phyloP scores from a whole-genome alignment of 2,329 filamentous ascomycete genomes.

The Aspergillus ustus region DNA sequence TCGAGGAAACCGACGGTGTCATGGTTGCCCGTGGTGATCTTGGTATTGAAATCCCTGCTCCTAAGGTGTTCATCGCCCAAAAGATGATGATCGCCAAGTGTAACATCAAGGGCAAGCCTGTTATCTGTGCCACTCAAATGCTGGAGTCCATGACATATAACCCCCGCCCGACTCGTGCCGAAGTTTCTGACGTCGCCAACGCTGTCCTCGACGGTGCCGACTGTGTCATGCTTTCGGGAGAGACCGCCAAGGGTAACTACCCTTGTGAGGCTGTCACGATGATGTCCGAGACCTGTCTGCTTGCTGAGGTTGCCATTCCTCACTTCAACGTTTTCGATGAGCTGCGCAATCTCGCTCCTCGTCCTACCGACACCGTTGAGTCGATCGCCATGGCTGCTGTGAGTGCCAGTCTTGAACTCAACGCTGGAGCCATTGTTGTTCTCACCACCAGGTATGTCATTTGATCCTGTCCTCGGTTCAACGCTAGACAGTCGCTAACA shows the following conservation, averaged over 20 bases:
- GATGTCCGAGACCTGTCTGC: slow-evolving; percentile 98
- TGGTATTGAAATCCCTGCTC: slow-evolving; percentile 97
- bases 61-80: slow-evolving; percentile 98
- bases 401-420: slow-evolving; percentile 91
- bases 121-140: slow-evolving; percentile 99
- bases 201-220: slow-evolving; percentile 96
- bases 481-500: slow-evolving; percentile 27
- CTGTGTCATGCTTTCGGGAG: slow-evolving; percentile 99
- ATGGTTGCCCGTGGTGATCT: slow-evolving; percentile 99
- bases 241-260: slow-evolving; percentile 98
- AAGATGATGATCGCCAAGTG: slow-evolving; percentile 99
- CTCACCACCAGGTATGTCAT: slow-evolving; percentile 79
- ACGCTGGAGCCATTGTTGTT: slow-evolving; percentile 93
- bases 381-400: slow-evolving; percentile 97
- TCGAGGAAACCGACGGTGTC: slow-evolving; percentile 95
- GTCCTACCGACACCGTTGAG: slow-evolving; percentile 86
- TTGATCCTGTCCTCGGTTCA: neutral
- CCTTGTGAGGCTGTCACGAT: slow-evolving; percentile 88
- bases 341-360: slow-evolving; percentile 78
- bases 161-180: slow-evolving; percentile 93
- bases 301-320: slow-evolving; percentile 95
- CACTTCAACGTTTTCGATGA: slow-evolving; percentile 98
- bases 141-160: slow-evolving; percentile 99
- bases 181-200: slow-evolving; percentile 98
- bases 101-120: slow-evolving; percentile 98